Percentiles rank a stretch among this genome's conserved stretches.
phyloP scores from a whole-genome alignment of 768 basidiomycete genomes.

The Pleurotus eryngii region DNA sequence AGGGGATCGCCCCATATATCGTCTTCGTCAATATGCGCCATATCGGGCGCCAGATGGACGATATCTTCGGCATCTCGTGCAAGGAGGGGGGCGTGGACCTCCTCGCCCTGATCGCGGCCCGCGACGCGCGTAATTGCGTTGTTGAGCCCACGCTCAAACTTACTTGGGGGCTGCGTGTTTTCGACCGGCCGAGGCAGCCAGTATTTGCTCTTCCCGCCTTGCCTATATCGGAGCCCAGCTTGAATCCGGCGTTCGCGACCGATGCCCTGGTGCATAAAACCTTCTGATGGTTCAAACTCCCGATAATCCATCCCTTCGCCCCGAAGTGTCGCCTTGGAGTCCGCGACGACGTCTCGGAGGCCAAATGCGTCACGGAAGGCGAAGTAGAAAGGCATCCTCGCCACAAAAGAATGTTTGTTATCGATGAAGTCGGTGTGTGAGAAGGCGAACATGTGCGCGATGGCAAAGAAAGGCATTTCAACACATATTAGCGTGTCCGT shows the following conservation, averaged over 20 bases:
- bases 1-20: slow-evolving; percentile 33
- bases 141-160: slow-evolving; percentile 39
- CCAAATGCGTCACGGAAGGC: slow-evolving; percentile 90
- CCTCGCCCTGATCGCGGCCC: slow-evolving; percentile 43
- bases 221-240: slow-evolving; percentile 88
- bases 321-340: slow-evolving; percentile 74
- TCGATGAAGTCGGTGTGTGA: slow-evolving; percentile 84
- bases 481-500: slow-evolving; percentile 91
- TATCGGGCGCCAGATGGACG: slow-evolving; percentile 62
- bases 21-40: slow-evolving; percentile 39
- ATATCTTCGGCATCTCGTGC: slow-evolving; percentile 57
- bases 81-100: slow-evolving; percentile 75
- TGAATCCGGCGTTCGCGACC: slow-evolving; percentile 84
- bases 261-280: slow-evolving; percentile 84
- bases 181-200: slow-evolving; percentile 79
- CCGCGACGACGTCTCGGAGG: slow-evolving; percentile 80
- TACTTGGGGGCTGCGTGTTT: slow-evolving; percentile 34
- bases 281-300: slow-evolving; percentile 94
- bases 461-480: slow-evolving; percentile 97
- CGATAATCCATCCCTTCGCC: slow-evolving; percentile 95
- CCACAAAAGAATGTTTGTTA: slow-evolving; percentile 56
- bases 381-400: slow-evolving; percentile 85
- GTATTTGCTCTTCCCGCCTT: slow-evolving; percentile 91
- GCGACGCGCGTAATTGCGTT: slow-evolving; percentile 36
- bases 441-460: slow-evolving; percentile 95